Evolutionary conservation across 1,284 basidiomycete genomes (phyloP).

Genomic region (Heterobasidion irregulare): DNA sequence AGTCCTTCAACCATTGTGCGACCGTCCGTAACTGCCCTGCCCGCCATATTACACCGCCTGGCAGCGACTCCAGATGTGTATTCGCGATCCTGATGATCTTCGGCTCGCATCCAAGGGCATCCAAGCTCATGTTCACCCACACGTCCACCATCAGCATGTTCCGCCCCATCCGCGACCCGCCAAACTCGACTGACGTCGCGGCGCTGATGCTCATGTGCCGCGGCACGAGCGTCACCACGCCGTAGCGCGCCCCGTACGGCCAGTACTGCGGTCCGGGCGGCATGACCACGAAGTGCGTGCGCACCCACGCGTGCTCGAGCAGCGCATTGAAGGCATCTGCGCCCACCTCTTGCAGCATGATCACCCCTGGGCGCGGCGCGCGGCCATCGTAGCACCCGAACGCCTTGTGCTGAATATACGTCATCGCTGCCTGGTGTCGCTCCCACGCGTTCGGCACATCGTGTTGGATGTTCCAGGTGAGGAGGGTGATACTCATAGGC

Average conservation of each 20-base stretch:
- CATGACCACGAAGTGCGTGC: constrained; percentile 44
- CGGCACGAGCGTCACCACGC: constrained; percentile 59
- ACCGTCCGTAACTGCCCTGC: constrained; percentile 46
- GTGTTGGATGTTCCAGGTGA: constrained; percentile 67
- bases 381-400: constrained; percentile 32
- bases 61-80: constrained; percentile 61
- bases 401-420: constrained; percentile 42
- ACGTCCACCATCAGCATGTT: constrained; percentile 52
- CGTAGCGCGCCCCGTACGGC: constrained; percentile 39
- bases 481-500: constrained; percentile 31
- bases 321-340: constrained; percentile 33
- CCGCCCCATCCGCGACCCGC: constrained; percentile 38
- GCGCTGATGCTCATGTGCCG: constrained; percentile 38
- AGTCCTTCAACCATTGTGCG: constrained; percentile 34
- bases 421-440: constrained; percentile 40
- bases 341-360: constrained; percentile 62
- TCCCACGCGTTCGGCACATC: constrained; percentile 23
- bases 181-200: constrained; percentile 40
- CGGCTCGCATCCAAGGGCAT: constrained; percentile 20
- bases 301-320: constrained; percentile 51
- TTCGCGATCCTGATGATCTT: constrained; percentile 49
- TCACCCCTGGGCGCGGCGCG: constrained; percentile 44
- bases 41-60: constrained; percentile 31
- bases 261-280: constrained; percentile 46
- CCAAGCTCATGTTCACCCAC: constrained; percentile 23